Percentiles rank a stretch among this genome's conserved stretches.
Conservation (phyloP, 176 grass and related monocot genomes). For the Elaeis guineensis region DNA sequence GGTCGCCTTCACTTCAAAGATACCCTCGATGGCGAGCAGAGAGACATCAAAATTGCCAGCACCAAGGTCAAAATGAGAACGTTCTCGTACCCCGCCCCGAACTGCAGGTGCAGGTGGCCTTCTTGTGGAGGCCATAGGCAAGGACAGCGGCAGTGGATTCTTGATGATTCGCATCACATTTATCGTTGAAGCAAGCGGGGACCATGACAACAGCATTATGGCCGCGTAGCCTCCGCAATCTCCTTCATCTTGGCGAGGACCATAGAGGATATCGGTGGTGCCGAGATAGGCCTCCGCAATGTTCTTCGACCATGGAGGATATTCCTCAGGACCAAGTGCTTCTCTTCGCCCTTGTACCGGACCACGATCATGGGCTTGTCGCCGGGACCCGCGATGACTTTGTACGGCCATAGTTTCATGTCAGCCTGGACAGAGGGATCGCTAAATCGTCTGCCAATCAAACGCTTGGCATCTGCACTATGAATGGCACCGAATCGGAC, state of each 20-base stretch:
- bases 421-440: constrained; percentile 64
- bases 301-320: constrained; percentile 81
- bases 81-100: constrained; percentile 41
- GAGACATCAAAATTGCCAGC: constrained; percentile 94
- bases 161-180: constrained; percentile 84
- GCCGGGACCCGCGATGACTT: constrained; percentile 39
- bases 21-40: constrained; percentile 77
- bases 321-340: constrained; percentile 77
- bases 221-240: too few species aligned
- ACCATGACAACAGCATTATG: too few species aligned
- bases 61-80: constrained; percentile 94
- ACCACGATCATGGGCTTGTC: constrained; percentile 86
- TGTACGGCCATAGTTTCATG: constrained; percentile 95
- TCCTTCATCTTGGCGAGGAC: too few species aligned
- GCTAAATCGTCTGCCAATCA: constrained; percentile 69
- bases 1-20: constrained; percentile 72
- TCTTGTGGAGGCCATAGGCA: constrained; percentile 85
- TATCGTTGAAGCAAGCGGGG: too few species aligned
- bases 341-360: constrained; percentile 69
- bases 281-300: constrained; percentile 55
- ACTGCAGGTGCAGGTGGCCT: constrained; percentile 23
- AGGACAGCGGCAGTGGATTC: constrained; percentile 75
- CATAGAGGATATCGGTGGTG: too few species aligned
- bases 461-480: constrained; percentile 62
- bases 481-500: not conserved